phyloP scores from a whole-genome alignment of 306 rosid genomes.

The Medicago lupulina region DNA sequence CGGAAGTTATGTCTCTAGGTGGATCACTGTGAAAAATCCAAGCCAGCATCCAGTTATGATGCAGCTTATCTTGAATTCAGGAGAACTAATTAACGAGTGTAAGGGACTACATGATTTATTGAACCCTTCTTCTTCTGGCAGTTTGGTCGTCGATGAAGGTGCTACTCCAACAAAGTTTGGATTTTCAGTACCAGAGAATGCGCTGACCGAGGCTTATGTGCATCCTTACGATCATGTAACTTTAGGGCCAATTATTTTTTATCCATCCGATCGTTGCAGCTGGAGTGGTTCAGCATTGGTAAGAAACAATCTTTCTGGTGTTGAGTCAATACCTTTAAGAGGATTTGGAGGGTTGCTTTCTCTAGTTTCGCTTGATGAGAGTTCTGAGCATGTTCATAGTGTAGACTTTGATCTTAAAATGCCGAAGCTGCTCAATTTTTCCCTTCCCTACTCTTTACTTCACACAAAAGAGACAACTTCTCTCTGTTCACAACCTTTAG shows the following conservation, averaged over 20 bases:
- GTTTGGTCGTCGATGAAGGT: slow-evolving; percentile 62
- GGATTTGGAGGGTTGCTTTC: slow-evolving; percentile 88
- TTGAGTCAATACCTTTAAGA: slow-evolving; percentile 76
- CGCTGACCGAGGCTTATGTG: slow-evolving; percentile 79
- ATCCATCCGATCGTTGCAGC: slow-evolving; percentile 74
- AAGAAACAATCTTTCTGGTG: slow-evolving; percentile 95
- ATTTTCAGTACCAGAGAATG: slow-evolving; percentile 80
- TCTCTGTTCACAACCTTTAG: slow-evolving; percentile 66
- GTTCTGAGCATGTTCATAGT: slow-evolving; percentile 60
- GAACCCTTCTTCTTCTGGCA: slow-evolving; percentile 69
- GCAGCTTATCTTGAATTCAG: slow-evolving; percentile 89
- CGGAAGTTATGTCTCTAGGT: slow-evolving; percentile 72
- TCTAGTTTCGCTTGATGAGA: slow-evolving; percentile 71
- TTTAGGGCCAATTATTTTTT: slow-evolving; percentile 81
- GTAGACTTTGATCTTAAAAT: slow-evolving; percentile 70
- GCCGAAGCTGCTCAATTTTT: slow-evolving; percentile 57
- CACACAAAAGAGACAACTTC: slow-evolving; percentile 54
- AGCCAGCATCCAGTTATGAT: slow-evolving; percentile 73
- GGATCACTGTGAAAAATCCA: slow-evolving; percentile 91
- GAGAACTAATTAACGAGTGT: slow-evolving; percentile 76
- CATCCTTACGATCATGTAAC: slow-evolving; percentile 67
- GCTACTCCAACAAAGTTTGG: slow-evolving; percentile 69
- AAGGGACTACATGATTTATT: slow-evolving; percentile 59
- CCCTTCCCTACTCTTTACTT: slow-evolving; percentile 62
- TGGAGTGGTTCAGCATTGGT: slow-evolving; percentile 92